Evolutionary conservation across 495 filamentous ascomycete genomes (phyloP), one percentile per base, ranked within the genome.

Genomic region (Aspergillus nanangensis): DNA sequence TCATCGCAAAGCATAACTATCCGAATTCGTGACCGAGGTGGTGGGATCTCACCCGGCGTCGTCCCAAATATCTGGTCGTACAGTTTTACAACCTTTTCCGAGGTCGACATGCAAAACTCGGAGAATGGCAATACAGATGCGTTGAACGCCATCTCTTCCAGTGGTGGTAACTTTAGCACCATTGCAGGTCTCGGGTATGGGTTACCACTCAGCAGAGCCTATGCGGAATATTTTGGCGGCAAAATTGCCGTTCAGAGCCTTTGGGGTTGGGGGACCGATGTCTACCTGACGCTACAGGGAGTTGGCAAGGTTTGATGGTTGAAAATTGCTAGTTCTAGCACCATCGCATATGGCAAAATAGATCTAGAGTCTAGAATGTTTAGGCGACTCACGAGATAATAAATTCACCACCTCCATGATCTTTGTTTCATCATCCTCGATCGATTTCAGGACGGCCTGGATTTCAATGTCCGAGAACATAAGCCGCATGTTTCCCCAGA

Each of bases 161-260:
- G 75, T 14, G 80, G 84, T 35, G 80, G 78, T 3, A 82, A 82
- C 27, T 69, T 78, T 3, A 87, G 81, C 55, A 89, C 83, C 41
- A 90, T 98, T 48, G 93, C 93, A 0, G 90, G 93, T 1, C 69
- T 98, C 20, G 93, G 93, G 2, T 98, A 98, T 67, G 93, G 93
- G 10, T 56, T 98, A 47, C 93, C 93, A 31, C 66, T 98, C 29
- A 89, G 90, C 41, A 78, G 93, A 52, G 92, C 93, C 0, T 98
- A 98, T 67, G 93, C 93, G 1, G 91, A 98, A 69, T 96, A 97
- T 58, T 98, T 98, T 74, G 93, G 93, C 2, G 93, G 93, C 1
- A 89, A 92, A n/a, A 90, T 98, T 51, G 81, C 80, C 7, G 83
- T 98, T 46, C 93, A 97, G 75, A 96, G 88, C 57, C 60, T 96